A percentile compares a stretch with the other conserved stretches of the same genome.
Evolutionary conservation across 2,329 filamentous ascomycete species (phyloP).

Genomic region (Sporothrix phasma): DNA sequence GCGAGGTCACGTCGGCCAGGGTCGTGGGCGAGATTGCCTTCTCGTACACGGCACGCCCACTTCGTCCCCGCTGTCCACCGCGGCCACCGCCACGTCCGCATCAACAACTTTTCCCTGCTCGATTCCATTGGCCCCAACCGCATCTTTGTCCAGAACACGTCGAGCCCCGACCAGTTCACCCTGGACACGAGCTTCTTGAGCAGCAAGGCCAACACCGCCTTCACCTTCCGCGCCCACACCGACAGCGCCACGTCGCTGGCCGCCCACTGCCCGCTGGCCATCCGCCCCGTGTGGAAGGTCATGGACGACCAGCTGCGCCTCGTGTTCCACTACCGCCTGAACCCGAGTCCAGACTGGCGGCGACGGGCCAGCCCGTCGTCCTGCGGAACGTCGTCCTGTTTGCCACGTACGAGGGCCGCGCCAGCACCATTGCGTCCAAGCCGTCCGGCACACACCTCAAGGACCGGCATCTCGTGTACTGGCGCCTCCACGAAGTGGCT

Average conservation of each 20-base stretch:
- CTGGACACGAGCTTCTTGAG: constrained; percentile 63
- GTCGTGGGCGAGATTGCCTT: constrained; percentile 85
- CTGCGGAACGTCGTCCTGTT: constrained; percentile 66
- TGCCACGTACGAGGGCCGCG: constrained; percentile 59
- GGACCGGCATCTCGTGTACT: constrained; percentile 69
- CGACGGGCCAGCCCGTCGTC: constrained; percentile 27
- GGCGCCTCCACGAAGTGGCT: constrained; percentile 63
- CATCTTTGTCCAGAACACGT: constrained; percentile 68
- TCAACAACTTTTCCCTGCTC: constrained; percentile 79
- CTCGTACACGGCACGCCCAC: constrained; percentile 49
- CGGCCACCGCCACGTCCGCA: constrained; percentile 56
- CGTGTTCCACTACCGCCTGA: constrained; percentile 74
- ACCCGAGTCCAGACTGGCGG: constrained; percentile 35
- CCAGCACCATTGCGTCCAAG: constrained; percentile 63
- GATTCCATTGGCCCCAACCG: constrained; percentile 92
- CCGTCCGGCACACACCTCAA: constrained; percentile 69
- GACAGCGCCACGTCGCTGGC: constrained; percentile 41
- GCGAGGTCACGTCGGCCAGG: constrained; percentile 58
- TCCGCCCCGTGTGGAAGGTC: constrained; percentile 72
- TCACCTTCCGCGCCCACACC: constrained; percentile 83
- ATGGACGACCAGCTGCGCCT: constrained; percentile 79
- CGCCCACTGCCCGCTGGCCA: constrained; percentile 58
- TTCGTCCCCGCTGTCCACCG: constrained; percentile 24
- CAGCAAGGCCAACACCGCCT: constrained; percentile 65
- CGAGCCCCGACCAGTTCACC: constrained; percentile 63